phyloP scores from a whole-genome alignment of 2,329 filamentous ascomycete species.

The Talaromyces rugulosus region DNA sequence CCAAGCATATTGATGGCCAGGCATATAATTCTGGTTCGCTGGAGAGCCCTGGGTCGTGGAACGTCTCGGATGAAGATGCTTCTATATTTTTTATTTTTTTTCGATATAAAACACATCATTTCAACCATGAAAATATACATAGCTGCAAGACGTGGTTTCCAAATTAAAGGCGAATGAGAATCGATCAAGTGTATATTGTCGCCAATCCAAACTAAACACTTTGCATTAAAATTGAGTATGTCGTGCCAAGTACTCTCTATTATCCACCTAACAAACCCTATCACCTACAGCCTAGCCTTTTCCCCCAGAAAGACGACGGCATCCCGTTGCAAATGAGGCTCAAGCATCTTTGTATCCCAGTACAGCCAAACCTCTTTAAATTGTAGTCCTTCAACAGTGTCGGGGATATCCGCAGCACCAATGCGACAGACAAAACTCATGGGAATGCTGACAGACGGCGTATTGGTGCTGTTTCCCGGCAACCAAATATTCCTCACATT shows the following conservation, averaged over 20 bases:
- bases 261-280: background rate
- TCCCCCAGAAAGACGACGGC: slow-evolving; percentile 7
- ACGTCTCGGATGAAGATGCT: background rate
- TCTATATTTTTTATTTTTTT: background rate
- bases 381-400: slow-evolving; percentile 6
- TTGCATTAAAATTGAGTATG: background rate
- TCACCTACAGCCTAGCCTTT: background rate
- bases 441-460: slow-evolving; percentile 9
- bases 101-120: background rate
- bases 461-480: slow-evolving; percentile 4
- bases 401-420: slow-evolving; percentile 5
- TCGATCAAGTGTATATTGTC: background rate
- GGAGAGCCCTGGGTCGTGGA: background rate
- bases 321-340: slow-evolving; percentile 4
- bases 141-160: background rate
- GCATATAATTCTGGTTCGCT: slow-evolving; percentile 1
- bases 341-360: slow-evolving; percentile 10
- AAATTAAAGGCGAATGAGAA: background rate
- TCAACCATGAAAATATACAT: background rate
- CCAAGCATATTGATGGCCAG: background rate
- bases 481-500: slow-evolving; percentile 11
- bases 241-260: background rate
- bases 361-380: slow-evolving; percentile 12
- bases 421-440: slow-evolving; percentile 9
- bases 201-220: background rate